Base-by-base conservation (phyloP, 1,139 yeast species). In the Hemisphaericaspora subhashii region DNA sequence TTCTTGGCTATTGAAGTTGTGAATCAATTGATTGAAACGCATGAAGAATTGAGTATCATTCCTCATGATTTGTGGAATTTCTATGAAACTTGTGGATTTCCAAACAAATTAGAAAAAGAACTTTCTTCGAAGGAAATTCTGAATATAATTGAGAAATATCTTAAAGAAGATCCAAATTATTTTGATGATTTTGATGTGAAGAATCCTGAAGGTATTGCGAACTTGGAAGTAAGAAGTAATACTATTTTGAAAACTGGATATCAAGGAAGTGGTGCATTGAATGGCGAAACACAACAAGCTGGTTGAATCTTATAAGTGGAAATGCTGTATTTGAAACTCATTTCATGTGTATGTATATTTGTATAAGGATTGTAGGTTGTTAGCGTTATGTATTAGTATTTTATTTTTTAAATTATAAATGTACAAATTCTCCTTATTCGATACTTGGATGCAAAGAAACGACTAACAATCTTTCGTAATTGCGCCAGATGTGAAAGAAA, bases 1-100 rank as follows among this genome's bases (percentile, higher is more conserved):
- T 87, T 90, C 55, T 68, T 88, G 50, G 95, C 95, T 1, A 90
- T 92, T 55, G 98, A 90, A 58, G 94, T 90, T 25, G 85, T 92
- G 26, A 86, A 88, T 58, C 81, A 82, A 49, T 69, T 94, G 60
- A 89, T 94, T 48, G 88, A 87, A 45, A 75, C 83, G 44, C 92
- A 87, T 57, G 92, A 86, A 51, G 87, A 86, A 42, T 76, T 92
- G 48, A 78, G 90, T 36, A 72, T 81, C 37, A 83, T 90, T 26
- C 98, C 98, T 0, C 60, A 55, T 5, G 86, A 79, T 52, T 51
- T 73, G 40, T 55, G 66, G 46, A 62, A 57, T 23, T 66, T 68
- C 42, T 69, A 51, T 45, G 68, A 68, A 14, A 56, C 52, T 37
- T 66, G 73, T 50, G 62, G 62, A 10, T 66, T 70, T 42, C n/a